Percentiles rank a stretch among this genome's conserved stretches.
Conservation (phyloP, 108 stramenopile genomes). For the Pseudonitzschia delicatissima region DNA sequence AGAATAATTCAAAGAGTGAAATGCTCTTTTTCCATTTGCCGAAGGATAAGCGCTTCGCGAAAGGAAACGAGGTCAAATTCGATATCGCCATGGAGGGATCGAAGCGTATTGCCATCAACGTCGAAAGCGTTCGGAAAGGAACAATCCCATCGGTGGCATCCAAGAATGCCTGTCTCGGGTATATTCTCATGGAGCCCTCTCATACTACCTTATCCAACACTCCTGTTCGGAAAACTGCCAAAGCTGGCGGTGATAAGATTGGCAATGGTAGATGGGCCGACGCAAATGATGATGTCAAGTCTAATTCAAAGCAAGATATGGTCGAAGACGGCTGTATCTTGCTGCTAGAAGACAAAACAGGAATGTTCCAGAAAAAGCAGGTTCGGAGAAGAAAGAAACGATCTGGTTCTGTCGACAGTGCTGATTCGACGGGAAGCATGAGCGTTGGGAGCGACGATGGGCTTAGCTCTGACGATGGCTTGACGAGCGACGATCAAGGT, state of each 20-base stretch:
- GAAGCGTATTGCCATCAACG: slow-evolving; percentile 57
- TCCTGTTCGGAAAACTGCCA: slow-evolving; percentile 20
- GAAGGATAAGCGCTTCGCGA: slow-evolving; percentile 31
- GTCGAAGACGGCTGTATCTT: slow-evolving; percentile 63
- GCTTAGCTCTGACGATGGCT: slow-evolving; percentile 17
- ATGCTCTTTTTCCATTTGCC: slow-evolving; percentile 61
- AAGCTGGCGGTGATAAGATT: slow-evolving; percentile 7
- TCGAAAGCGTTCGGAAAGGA: slow-evolving; percentile 55
- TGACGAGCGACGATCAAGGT: slow-evolving; percentile 8
- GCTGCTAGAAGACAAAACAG: slow-evolving; percentile 60
- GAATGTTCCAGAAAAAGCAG: slow-evolving; percentile 40
- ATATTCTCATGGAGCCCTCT: slow-evolving; percentile 73
- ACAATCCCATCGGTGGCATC: slow-evolving; percentile 49
- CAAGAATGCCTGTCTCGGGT: slow-evolving; percentile 58
- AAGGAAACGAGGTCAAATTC: slow-evolving; percentile 78
- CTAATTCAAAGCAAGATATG: slow-evolving; percentile 20
- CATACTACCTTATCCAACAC: slow-evolving; percentile 55
- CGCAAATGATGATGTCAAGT: slow-evolving; percentile 30
- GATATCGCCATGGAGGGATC: slow-evolving; percentile 56
- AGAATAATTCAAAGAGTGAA: slow-evolving; percentile 55
- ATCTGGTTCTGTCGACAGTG: slow-evolving; percentile 19
- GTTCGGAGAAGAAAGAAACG: slow-evolving; percentile 12
- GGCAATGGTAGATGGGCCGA: slow-evolving; percentile 50
- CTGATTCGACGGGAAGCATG: slow-evolving; percentile 8
- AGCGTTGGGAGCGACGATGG: slow-evolving; percentile 11